phyloP scores from a whole-genome alignment of 768 basidiomycete genomes.

The Podaxis carcinomalis region DNA sequence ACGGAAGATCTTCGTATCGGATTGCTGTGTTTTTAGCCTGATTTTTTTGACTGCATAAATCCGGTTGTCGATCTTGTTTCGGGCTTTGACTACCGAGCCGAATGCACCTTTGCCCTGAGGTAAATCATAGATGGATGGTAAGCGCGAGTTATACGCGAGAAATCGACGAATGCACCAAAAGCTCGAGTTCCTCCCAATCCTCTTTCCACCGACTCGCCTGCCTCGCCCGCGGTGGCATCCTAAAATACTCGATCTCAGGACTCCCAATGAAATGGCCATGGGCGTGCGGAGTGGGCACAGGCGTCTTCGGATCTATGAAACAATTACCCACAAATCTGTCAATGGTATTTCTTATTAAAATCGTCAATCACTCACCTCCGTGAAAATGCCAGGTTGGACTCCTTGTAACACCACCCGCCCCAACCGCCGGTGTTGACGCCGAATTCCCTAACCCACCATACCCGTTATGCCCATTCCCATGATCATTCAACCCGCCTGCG shows the following conservation, averaged over 20 bases:
- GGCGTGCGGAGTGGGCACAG: slow-evolving; percentile 30
- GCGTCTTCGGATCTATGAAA: slow-evolving; percentile 41
- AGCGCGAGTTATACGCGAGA: not conserved
- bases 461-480: slow-evolving; percentile 13
- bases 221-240: slow-evolving; percentile 35
- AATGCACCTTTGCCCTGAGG: slow-evolving; percentile 82
- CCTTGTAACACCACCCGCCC: not conserved
- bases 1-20: slow-evolving; percentile 83
- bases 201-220: slow-evolving; percentile 83
- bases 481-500: not conserved
- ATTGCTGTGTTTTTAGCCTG: slow-evolving; percentile 70
- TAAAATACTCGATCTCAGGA: slow-evolving; percentile 66
- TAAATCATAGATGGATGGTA: not conserved
- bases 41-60: slow-evolving; percentile 96
- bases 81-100: slow-evolving; percentile 92
- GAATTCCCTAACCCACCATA: not conserved
- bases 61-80: slow-evolving; percentile 80
- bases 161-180: slow-evolving; percentile 46
- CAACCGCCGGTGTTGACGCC: not conserved
- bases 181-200: slow-evolving; percentile 91
- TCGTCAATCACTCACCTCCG: not conserved
- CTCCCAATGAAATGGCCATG: slow-evolving; percentile 36
- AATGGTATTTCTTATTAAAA: not conserved
- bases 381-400: not conserved
- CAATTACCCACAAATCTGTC: not conserved